Conservation (phyloP, 31 red algal species). For the Asparagopsis taxiformis region DNA sequence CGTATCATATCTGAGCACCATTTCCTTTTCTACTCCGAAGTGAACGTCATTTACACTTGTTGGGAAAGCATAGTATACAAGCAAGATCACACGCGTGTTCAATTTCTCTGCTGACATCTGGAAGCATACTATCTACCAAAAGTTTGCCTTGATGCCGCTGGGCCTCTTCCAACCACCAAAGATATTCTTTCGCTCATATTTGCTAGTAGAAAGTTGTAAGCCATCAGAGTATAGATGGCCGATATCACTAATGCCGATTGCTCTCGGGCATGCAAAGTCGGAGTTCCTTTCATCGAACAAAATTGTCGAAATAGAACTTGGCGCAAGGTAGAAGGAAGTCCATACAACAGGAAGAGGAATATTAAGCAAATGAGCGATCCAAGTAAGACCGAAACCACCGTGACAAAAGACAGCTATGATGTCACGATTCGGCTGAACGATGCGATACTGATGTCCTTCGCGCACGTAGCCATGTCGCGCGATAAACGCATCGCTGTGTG, state of each 20-base stretch:
- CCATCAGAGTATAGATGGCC: constrained; percentile 78
- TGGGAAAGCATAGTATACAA: no score
- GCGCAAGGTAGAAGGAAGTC: constrained; percentile 91
- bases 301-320: constrained; percentile 90
- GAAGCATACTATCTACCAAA: constrained; percentile 88
- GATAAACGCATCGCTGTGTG: constrained; percentile 82
- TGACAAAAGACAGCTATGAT: constrained; percentile 96
- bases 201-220: constrained; percentile 45
- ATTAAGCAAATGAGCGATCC: constrained; percentile 93
- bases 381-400: constrained; percentile 98
- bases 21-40: no score
- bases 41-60: no score
- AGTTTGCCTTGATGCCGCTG: constrained; percentile 94
- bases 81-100: no score
- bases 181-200: constrained; percentile 84
- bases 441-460: constrained; percentile 71
- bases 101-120: no score
- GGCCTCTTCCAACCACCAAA: constrained; percentile 74
- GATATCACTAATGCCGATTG: constrained; percentile 84
- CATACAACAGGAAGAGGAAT: constrained; percentile 79
- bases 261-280: constrained; percentile 84
- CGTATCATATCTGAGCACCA: not conserved
- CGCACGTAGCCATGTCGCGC: constrained; percentile 87
- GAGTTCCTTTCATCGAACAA: constrained; percentile 86
- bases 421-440: constrained; percentile 53